A percentile compares a stretch with the other conserved stretches of the same genome.
These are phyloP conservation scores for Hymenoscyphus albidus DNA, from an alignment of 2,329 filamentous ascomycete species.

Conservation along the genomic window DNA sequence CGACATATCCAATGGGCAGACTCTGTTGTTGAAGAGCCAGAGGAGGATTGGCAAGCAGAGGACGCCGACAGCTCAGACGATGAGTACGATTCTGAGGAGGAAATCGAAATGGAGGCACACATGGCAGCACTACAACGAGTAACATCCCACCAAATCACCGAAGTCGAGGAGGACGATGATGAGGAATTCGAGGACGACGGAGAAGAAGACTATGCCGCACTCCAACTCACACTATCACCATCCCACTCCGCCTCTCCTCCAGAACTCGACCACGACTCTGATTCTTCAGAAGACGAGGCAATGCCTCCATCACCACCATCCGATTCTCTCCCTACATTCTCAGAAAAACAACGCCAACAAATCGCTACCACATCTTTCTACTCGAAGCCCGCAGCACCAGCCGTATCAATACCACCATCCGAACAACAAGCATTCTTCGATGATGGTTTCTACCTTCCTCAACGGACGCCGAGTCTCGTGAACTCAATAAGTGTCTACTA, in stretches of 20 bases:
- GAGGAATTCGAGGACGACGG: constrained; percentile 44
- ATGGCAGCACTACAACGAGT: constrained; percentile 46
- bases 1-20: constrained; percentile 87
- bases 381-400: constrained; percentile 26
- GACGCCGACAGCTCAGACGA: constrained; percentile 53
- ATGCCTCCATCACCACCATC: constrained; percentile 55
- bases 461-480: constrained; percentile 40
- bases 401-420: constrained; percentile 29
- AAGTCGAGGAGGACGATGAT: constrained; percentile 28
- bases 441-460: constrained; percentile 45
- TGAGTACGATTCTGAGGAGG: constrained; percentile 46
- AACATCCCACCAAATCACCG: constrained; percentile 38
- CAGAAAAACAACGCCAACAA: constrained; percentile 49
- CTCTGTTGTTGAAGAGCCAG: constrained; percentile 66
- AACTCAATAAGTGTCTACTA: constrained; percentile 46
- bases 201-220: constrained; percentile 58
- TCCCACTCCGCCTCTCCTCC: constrained; percentile 61
- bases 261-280: constrained; percentile 64
- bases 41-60: constrained; percentile 67
- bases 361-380: constrained; percentile 41
- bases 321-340: constrained; percentile 53
- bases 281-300: constrained; percentile 66
- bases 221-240: constrained; percentile 64
- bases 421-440: constrained; percentile 43
- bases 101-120: constrained; percentile 55